Percentiles rank a stretch among this genome's conserved stretches.
phyloP scores from a whole-genome alignment of 139 green algal genomes.

The Limnomonas spitsbergensis region DNA sequence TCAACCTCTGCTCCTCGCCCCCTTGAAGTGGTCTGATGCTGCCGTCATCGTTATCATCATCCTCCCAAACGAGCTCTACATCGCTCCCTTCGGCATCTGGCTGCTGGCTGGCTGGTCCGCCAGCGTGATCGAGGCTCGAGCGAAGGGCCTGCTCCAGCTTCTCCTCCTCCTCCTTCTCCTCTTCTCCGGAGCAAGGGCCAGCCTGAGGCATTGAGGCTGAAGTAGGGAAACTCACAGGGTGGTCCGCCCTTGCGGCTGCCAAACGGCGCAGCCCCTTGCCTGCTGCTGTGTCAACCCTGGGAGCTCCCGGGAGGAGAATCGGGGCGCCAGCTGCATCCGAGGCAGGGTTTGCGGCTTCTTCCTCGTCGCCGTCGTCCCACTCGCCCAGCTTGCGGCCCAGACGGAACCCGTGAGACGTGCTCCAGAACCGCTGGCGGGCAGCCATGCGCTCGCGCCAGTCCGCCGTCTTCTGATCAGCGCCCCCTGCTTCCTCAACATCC shows the following conservation, averaged over 20 bases:
- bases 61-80: background rate
- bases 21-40: no score
- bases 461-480: background rate
- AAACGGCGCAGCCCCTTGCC: no score
- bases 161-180: background rate
- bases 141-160: background rate
- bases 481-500: conserved; percentile 47
- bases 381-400: conserved; percentile 82
- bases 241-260: no score
- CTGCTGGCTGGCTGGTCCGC: background rate
- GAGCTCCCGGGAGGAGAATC: no score
- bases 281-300: no score
- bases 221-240: no score
- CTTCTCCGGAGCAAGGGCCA: no score
- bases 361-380: no score
- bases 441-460: conserved; percentile 66
- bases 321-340: no score
- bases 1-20: background rate
- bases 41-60: no score
- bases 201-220: no score
- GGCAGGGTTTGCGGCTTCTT: no score
- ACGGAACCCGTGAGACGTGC: conserved; percentile 74
- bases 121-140: background rate
- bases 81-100: background rate
- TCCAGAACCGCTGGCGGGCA: conserved; percentile 79